Base-by-base conservation (phyloP, 129 eudicot species). In the Cynara cardunculus region DNA sequence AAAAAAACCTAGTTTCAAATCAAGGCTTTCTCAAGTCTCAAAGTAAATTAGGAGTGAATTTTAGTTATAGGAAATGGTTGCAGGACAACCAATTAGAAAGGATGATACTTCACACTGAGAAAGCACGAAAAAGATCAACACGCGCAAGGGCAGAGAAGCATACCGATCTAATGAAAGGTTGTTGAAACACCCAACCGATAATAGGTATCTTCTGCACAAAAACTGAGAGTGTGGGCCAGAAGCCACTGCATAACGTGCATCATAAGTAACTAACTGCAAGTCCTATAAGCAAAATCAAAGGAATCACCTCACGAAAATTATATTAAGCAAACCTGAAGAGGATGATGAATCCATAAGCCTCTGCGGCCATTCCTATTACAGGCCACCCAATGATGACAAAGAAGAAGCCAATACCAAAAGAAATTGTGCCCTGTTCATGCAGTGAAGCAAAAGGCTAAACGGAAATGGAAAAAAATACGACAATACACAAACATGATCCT, bases 311-410 rank as follows among this genome's bases (percentile, higher is more conserved):
- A 64, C 39, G 27, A 34, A 19, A 27, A 49, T 34, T 19, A 35
- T 28, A 66, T 41, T 1, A 24, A 31, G 62, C 85, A 71, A 41
- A 90, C 97, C 97, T 92, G 91, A 92, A 92, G 72, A 92, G 94
- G 62, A 92, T 83, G 24, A 92, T 69, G 79, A 90, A 92, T 56
- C 97, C 97, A 76, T 92, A 92, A 56, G 94, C 79, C 79, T 92
- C 97, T 25, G 87, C 49, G 5, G 90, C 89, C 97, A 92, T 92
- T 78, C 97, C 97, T 21, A 92, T 11, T 72, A 92, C 83, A 44
- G 97, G 93, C 97, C 97, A 92, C 61, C 97, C 97, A 61, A 92
- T 85, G 73, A 92, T 67, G 56, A 92, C 95, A 32, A 90, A 85
- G 90, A 92, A 90, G 84, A 92, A 92, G 46, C 97, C 97, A 71